Conservation (phyloP, 73 alveolate genomes). For the Loxodes magnus region DNA sequence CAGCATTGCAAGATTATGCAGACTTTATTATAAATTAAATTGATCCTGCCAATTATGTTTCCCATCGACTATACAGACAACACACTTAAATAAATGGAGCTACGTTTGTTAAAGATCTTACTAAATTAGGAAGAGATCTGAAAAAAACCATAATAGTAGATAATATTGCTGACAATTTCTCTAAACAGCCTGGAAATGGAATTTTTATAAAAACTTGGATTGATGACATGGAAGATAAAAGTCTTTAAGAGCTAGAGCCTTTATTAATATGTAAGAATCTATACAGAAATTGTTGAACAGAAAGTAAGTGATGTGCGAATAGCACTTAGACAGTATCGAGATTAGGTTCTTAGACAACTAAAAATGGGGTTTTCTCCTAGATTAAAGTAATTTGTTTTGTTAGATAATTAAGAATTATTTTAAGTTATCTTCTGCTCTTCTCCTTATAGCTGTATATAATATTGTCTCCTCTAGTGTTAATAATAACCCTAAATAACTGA, state of each 20-base stretch:
- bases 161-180: slow-evolving; percentile 60
- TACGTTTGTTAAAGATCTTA: slow-evolving; percentile 30
- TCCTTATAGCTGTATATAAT: too few relatives aligned
- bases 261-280: too few relatives aligned
- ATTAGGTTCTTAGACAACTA: too few relatives aligned
- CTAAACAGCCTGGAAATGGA: slow-evolving; percentile 53
- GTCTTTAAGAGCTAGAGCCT: slow-evolving; percentile 37
- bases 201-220: slow-evolving; percentile 46
- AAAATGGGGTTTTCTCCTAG: too few relatives aligned
- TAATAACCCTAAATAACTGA: too few relatives aligned
- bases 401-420: too few relatives aligned
- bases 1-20: slow-evolving; percentile 47
- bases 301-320: slow-evolving; percentile 40
- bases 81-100: slow-evolving; percentile 23
- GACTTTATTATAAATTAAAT: slow-evolving; percentile 38
- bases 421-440: too few relatives aligned
- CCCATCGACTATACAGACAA: slow-evolving; percentile 28
- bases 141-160: slow-evolving; percentile 43
- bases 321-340: slow-evolving; percentile 36
- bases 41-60: slow-evolving; percentile 16
- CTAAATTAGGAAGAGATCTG: slow-evolving; percentile 44
- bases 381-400: too few relatives aligned
- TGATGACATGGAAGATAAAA: slow-evolving; percentile 52
- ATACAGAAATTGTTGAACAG: slow-evolving; percentile 34
- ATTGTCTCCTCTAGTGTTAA: too few relatives aligned